These are phyloP conservation scores for Emergomyces pasteurianus DNA, from an alignment of 2,329 filamentous ascomycete species.

Conservation along the genomic window DNA sequence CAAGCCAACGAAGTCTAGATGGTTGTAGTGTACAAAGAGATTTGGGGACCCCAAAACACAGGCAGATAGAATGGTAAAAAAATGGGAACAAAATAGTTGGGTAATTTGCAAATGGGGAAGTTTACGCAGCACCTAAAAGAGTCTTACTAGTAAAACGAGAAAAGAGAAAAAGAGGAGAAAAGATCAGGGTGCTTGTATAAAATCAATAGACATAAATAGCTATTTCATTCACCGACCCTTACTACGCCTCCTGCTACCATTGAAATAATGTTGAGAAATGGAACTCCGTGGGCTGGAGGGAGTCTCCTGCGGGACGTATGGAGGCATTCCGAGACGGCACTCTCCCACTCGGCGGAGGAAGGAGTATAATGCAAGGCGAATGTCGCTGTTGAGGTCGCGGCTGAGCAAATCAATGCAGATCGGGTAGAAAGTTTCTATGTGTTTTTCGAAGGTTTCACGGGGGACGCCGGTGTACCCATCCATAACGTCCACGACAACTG, in stretches of 20 bases:
- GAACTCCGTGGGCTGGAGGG: slow-evolving; percentile 26
- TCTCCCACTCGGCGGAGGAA: slow-evolving; percentile 77
- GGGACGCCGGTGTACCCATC: slow-evolving; percentile 86
- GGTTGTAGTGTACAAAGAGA: neutral
- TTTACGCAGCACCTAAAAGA: neutral
- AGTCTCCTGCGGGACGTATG: slow-evolving; percentile 15
- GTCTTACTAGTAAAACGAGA: neutral
- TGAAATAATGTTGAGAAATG: slow-evolving; percentile 20
- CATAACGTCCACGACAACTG: slow-evolving; percentile 91
- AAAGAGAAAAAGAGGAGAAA: neutral
- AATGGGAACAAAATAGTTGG: neutral
- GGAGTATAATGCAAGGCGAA: slow-evolving; percentile 64
- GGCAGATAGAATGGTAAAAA: neutral
- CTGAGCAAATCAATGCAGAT: slow-evolving; percentile 69
- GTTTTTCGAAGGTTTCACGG: slow-evolving; percentile 61
- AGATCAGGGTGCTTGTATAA: neutral
- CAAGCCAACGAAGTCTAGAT: neutral
- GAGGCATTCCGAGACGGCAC: slow-evolving; percentile 43
- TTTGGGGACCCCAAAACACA: neutral
- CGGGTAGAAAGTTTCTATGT: slow-evolving; percentile 76
- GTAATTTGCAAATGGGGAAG: neutral
- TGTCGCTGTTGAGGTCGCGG: slow-evolving; percentile 68
- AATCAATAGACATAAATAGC: neutral
- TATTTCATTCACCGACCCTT: slow-evolving; percentile 1
- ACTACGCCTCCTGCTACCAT: neutral